Evolutionary conservation across 768 basidiomycete species (phyloP).

Genomic region (Rhodotorula diobovata): DNA sequence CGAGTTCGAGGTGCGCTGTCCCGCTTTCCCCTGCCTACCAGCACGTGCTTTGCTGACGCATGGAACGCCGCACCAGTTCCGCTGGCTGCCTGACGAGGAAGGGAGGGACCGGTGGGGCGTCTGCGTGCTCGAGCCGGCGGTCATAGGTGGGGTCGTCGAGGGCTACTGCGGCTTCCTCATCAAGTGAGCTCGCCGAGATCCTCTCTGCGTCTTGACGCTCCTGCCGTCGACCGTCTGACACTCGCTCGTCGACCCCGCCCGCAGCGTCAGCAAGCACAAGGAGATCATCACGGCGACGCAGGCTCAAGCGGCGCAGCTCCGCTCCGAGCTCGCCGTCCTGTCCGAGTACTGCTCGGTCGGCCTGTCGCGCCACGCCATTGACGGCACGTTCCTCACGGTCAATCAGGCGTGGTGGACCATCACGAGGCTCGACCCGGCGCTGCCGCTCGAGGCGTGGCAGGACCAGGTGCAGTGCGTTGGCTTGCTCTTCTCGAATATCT

Average conservation of each 20-base stretch:
- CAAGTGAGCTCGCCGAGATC: neutral
- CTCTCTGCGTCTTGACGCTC: too few species aligned
- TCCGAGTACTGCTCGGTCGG: conserved; percentile 10
- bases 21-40: too few species aligned
- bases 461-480: neutral
- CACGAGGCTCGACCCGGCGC: neutral
- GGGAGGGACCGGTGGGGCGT: conserved; percentile 14
- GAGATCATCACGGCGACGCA: conserved; percentile 3
- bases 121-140: neutral
- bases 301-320: conserved; percentile 5
- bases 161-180: conserved; percentile 14
- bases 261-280: conserved; percentile 24
- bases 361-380: conserved; percentile 3
- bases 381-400: conserved; percentile 13
- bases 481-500: neutral
- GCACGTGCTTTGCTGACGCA: neutral
- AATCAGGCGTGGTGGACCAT: conserved; percentile 19
- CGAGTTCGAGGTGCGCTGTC: neutral
- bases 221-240: too few species aligned
- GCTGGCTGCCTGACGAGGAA: neutral
- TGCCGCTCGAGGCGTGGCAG: conserved; percentile 4
- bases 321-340: conserved; percentile 14
- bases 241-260: too few species aligned
- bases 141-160: conserved; percentile 3
- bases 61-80: neutral